Conservation (phyloP, 2,329 filamentous ascomycete genomes). For the Botrytis deweyae region DNA sequence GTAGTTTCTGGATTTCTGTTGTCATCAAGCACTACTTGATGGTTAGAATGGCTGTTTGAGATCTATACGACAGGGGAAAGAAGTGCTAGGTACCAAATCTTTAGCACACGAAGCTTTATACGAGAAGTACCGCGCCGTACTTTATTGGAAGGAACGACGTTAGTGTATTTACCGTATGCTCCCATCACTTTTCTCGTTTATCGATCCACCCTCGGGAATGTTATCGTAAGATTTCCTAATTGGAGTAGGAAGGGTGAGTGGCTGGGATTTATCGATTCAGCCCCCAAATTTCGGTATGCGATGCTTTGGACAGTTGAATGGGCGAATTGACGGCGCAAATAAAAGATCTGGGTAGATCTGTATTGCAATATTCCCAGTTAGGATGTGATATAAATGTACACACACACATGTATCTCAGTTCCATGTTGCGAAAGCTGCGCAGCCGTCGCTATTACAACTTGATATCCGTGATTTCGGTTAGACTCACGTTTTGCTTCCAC, state of each 20-base stretch:
- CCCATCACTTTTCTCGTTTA: not conserved
- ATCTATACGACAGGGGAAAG: not conserved
- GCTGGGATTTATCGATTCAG: not conserved
- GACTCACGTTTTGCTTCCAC: not conserved
- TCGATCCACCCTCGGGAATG: not conserved
- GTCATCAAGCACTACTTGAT: not conserved
- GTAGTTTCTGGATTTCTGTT: not conserved
- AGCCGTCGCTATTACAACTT: not conserved
- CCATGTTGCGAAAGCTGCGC: not conserved
- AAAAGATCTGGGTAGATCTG: not conserved
- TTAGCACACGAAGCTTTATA: not conserved
- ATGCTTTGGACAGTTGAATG: not conserved
- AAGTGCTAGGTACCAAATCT: not conserved
- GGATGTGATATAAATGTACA: not conserved
- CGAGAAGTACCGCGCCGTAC: constrained; percentile 8
- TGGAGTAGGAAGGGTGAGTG: not conserved
- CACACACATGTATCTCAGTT: not conserved
- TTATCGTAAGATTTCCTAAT: constrained; percentile 3
- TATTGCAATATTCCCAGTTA: not conserved
- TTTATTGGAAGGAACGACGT: not conserved
- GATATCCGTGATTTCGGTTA: not conserved
- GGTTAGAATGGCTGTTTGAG: not conserved
- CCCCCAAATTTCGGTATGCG: not conserved
- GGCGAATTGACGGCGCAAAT: not conserved
- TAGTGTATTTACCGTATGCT: not conserved